Conservation (phyloP, 345 rosid genomes). For the Moringa oleifera region DNA sequence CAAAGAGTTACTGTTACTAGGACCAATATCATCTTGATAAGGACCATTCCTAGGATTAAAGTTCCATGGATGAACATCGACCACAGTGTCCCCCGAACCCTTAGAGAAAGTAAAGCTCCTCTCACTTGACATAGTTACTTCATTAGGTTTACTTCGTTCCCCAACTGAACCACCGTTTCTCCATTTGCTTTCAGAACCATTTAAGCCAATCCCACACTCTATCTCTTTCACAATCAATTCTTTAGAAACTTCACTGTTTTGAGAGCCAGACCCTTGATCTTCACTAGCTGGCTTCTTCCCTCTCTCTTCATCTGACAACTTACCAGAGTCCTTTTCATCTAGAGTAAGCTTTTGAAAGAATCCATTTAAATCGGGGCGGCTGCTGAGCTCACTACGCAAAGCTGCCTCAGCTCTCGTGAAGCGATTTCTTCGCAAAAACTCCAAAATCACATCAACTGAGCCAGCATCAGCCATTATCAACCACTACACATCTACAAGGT, state of each 20-base stretch:
- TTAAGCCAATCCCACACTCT: constrained; percentile 60
- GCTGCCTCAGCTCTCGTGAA: constrained; percentile 96
- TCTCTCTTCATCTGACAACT: constrained; percentile 34
- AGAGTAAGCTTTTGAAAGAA: constrained; percentile 55
- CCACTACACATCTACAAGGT: constrained; percentile 19
- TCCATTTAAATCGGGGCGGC: constrained; percentile 69
- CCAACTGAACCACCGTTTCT: constrained; percentile 38
- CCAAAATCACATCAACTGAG: constrained; percentile 72
- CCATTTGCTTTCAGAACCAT: constrained; percentile 60
- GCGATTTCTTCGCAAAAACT: constrained; percentile 67
- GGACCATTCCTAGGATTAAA: constrained; percentile 42
- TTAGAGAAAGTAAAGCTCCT: constrained; percentile 47
- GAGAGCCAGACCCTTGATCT: constrained; percentile 35
- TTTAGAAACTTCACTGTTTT: constrained; percentile 44
- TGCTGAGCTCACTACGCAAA: constrained; percentile 70
- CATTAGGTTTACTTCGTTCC: constrained; percentile 40
- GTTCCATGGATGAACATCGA: constrained; percentile 56
- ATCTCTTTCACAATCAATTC: constrained; percentile 92
- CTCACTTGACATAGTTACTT: constrained; percentile 30
- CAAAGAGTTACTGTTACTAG: constrained; percentile 24
- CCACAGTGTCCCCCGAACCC: constrained; percentile 42
- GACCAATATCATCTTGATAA: constrained; percentile 31
- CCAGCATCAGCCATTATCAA: constrained; percentile 57
- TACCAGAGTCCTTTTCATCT: constrained; percentile 44
- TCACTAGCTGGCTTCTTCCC: constrained; percentile 21